Conservation (phyloP, 192 early-diverging fungal species). For the Coemansia asiatica region DNA sequence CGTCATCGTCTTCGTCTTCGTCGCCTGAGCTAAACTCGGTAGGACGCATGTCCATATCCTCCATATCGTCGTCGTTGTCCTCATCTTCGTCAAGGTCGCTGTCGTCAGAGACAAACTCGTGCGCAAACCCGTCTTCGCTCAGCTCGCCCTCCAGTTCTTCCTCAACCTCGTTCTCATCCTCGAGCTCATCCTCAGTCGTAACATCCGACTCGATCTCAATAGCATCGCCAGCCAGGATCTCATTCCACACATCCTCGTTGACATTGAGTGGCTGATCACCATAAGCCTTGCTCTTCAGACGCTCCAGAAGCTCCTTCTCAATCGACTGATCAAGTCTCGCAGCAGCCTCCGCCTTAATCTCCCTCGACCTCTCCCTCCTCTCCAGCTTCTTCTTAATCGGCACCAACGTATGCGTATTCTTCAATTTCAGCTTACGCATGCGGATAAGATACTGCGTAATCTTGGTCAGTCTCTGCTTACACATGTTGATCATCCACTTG, state of each 20-base stretch:
- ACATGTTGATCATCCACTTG: constrained; percentile 86
- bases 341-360: constrained; percentile 87
- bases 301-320: constrained; percentile 92
- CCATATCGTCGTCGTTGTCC: constrained; percentile 51
- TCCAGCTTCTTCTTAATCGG: constrained; percentile 95
- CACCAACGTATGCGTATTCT: constrained; percentile 74
- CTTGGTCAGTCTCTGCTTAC: constrained; percentile 95
- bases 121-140: constrained; percentile 51
- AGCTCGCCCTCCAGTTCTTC: constrained; percentile 43
- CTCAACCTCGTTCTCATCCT: constrained; percentile 55
- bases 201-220: constrained; percentile 66
- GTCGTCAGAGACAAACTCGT: constrained; percentile 56
- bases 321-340: constrained; percentile 89
- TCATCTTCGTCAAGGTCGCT: constrained; percentile 31
- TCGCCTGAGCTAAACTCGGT: constrained; percentile 63
- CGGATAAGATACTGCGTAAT: constrained; percentile 95
- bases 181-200: constrained; percentile 68
- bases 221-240: constrained; percentile 79
- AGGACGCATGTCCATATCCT: constrained; percentile 36
- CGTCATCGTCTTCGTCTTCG: constrained; percentile 55
- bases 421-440: constrained; percentile 86
- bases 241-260: constrained; percentile 83
- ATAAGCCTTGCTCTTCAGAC: constrained; percentile 91
- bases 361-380: constrained; percentile 78
- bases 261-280: constrained; percentile 97